Base-by-base conservation (phyloP, 345 rosid genomes). In the Eucalyptus dawsonii region DNA sequence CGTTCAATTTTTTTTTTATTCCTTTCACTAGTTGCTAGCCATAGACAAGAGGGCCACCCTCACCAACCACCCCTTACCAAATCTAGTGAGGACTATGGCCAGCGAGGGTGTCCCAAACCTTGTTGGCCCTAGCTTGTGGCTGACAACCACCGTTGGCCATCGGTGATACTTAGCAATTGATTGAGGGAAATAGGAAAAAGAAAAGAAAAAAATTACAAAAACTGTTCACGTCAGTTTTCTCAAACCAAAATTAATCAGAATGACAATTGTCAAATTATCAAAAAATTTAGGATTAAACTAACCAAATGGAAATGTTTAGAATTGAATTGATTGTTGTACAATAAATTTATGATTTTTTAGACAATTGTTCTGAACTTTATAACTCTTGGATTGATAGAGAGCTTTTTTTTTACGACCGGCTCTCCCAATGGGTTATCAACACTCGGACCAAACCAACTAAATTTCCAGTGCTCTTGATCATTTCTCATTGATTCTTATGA, bases 101-200 rank as follows among this genome's bases (percentile, higher is more conserved):
- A 72, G 1, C 5, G 5, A 72, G 27, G 47, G 83, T 24, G 2
- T 37, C 27, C 81, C 7, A 19, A 22, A 42, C 45, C 27, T 37
- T 37, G 45, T 14, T 29, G 14, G 27, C 45, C 13, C 45, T 19
- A 3, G 8, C 27, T 6, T 72, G 8, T 34, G 45, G 25, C 2
- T 4, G 0, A 34, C 45, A 72, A 2, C 27, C 81, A 3, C 25
- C 7, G 1, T 3, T 6, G 14, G 4, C 27, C 13, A 72, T 37
- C 9, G 0, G 0, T 0, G 5, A 72, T 13, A 24, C 83, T 7
- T 0, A 1, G 3, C 14, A 7, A 72, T 2, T 1, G 5, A 34
- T 1, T 0, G 4, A 37, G 14, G 14, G 25, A 72, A 72, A 37
- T 72, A 19, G 27, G 45, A 21, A 11, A 72, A 51, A 7, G 4